A percentile compares a stretch with the other conserved stretches of the same genome.
Conservation (phyloP, 768 basidiomycete genomes). For the Fibroporia radiculosa region DNA sequence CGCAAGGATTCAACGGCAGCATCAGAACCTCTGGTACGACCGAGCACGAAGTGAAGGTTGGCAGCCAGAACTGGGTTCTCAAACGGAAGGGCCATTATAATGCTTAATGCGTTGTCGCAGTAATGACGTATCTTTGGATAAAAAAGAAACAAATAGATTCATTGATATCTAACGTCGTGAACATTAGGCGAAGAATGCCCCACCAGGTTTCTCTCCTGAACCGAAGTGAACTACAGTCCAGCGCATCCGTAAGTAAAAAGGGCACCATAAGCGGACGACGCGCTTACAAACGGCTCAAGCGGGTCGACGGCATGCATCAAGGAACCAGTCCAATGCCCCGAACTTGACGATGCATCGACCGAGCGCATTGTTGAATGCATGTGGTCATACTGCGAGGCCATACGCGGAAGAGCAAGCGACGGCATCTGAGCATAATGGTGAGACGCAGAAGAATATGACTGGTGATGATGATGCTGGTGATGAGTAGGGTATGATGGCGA, state of each 20-base stretch:
- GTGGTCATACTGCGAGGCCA: constrained; percentile 28
- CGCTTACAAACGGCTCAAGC: constrained; percentile 60
- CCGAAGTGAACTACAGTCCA: constrained; percentile 26
- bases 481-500: constrained; percentile 37
- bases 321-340: constrained; percentile 48
- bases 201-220: constrained; percentile 42
- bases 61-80: constrained; percentile 37
- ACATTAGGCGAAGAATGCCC: constrained; percentile 38
- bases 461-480: constrained; percentile 41
- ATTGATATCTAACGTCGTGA: constrained; percentile 46
- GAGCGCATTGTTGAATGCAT: constrained; percentile 36
- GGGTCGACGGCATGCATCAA: constrained; percentile 40
- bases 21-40: constrained; percentile 29
- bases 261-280: background rate
- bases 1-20: constrained; percentile 32
- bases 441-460: constrained; percentile 32
- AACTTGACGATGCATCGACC: constrained; percentile 37
- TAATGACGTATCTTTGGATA: constrained; percentile 32
- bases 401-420: constrained; percentile 30
- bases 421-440: constrained; percentile 22
- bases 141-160: constrained; percentile 28
- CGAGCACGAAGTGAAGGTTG: constrained; percentile 34
- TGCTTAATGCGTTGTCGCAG: constrained; percentile 37
- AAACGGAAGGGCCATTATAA: constrained; percentile 38
- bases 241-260: background rate